Base-by-base conservation (phyloP, 306 rosid species). In the Citrullus mucosospermus region DNA sequence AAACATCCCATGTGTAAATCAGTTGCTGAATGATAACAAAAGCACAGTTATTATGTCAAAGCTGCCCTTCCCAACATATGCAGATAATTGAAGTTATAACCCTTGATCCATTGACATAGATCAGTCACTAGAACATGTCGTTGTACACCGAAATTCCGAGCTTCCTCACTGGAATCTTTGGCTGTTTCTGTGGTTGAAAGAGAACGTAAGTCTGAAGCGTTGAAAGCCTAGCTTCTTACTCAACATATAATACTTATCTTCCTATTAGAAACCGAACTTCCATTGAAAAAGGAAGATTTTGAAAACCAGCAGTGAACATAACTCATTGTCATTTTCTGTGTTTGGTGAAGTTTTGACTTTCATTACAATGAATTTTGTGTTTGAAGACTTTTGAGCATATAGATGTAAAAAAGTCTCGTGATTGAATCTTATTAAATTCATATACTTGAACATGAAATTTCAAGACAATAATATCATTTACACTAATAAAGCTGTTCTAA, bases 1-100 rank as follows among this genome's bases (percentile, higher is more conserved):
- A 69, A 69, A 69, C 58, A 59, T 25, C 20, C 71, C 77, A 46
- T 48, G 22, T 50, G 15, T 72, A 71, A 70, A 70, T 44, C 56
- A 70, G 76, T 70, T 22, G 56, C 38, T 44, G 76, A 46, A 70
- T 20, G 34, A n/a, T 46, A 48, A 15, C 56, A 6, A 28, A 48
- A 30, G 61, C 46, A 25, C 28, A 73, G 78, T 73, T 54, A 5
- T 73, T 73, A 53, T 73, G 78, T 53, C 78, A 16, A 73, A 73
- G 77, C 60, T 50, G 25, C 25, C 4, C 61, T 50, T 50, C 22
- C 44, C 51, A 9, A 30, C n/a, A 44, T 30, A 28, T 72, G n/a
- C 28, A 48, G 22, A 28, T 51, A 30, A 4, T 48, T 18, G 7
- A 72, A 9, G 78, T 73, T 50, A 30, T 30, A 17, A 5, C 6